These are phyloP conservation scores for Solanum raphanifolium DNA, from an alignment of 257 asterid genomes.

Conservation along the genomic window DNA sequence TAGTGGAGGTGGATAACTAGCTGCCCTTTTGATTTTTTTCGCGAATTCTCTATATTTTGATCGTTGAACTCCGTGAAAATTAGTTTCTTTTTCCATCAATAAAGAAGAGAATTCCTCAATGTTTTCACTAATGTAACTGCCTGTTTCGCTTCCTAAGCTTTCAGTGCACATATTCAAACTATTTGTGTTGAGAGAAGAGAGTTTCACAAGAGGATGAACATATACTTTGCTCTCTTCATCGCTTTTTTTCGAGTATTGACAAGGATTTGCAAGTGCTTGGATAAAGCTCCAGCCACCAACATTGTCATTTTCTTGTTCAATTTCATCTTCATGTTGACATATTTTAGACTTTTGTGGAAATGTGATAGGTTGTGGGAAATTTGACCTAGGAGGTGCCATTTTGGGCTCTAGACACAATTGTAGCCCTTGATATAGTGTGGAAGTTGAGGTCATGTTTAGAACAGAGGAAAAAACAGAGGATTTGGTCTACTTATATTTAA, in stretches of 20 bases:
- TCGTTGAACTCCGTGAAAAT: not conserved
- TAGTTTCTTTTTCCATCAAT: constrained; percentile 2
- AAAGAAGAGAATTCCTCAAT: constrained; percentile 14
- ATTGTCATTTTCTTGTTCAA: not conserved
- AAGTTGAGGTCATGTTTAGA: not conserved
- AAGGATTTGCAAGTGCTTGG: constrained; percentile 5
- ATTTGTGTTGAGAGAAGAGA: constrained; percentile 28
- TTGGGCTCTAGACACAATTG: not conserved
- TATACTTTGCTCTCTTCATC: constrained; percentile 16
- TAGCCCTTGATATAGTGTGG: not conserved
- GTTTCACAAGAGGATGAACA: constrained; percentile 42
- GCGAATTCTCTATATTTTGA: constrained; percentile 3
- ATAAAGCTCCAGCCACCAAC: constrained; percentile 24
- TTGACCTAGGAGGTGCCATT: not conserved
- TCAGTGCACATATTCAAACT: constrained; percentile 91
- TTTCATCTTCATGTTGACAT: not conserved
- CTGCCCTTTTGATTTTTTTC: constrained; percentile 9
- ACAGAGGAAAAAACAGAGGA: not conserved
- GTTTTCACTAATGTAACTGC: constrained; percentile 30
- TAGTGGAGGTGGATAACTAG: constrained; percentile 65
- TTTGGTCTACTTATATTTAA: not conserved
- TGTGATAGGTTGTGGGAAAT: not conserved
- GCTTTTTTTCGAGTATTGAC: not conserved
- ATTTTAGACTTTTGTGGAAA: not conserved
- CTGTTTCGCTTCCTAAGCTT: constrained; percentile 68